Evolutionary conservation across 495 filamentous ascomycete genomes (phyloP), one percentile per base, ranked within the genome.

Genomic region (Tricharina praecox): DNA sequence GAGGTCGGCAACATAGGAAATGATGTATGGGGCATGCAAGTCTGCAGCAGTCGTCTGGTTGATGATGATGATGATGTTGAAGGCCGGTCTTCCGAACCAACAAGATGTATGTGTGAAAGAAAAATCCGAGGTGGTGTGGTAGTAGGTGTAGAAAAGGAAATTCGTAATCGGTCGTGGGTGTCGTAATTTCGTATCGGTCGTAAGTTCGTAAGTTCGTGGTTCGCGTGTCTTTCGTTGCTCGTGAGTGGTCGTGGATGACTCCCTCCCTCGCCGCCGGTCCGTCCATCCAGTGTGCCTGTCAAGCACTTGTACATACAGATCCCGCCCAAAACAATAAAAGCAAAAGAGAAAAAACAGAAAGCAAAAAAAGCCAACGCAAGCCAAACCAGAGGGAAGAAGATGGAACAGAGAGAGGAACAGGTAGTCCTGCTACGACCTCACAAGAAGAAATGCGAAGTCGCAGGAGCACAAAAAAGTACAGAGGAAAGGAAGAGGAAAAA

Each of bases 191-290:
- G 46, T 58, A 45, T 49, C 45, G n/a, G 25, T 56, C 52, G 52
- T 56, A 60, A 55, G 45, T 38, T 50, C 56, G 52, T 60, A 51
- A 60, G n/a, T 45, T 57, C 53, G 39, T 53, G 13, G 35, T 35
- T 56, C 44, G 28, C 47, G 53, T 18, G 20, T 21, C 41, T n/a
- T n/a, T 59, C 55, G 44, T 47, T 30, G 23, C 5, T 9, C 5
- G 23, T 23, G 30, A 30, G 20, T 9, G 8, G 7, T 48, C 34
- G 19, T 38, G 30, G 20, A 39, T 38, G 21, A n/a, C n/a, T n/a
- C n/a, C n/a, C n/a, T n/a, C n/a, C 33, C 37, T 10, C 9, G 18
- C 19, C 33, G 3, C 23, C 44, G 20, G 18, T 11, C 9, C 24
- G 18, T 44, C 13, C 23, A 21, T 44, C 13, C 13, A n/a, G 16